Conservation (phyloP, 1,139 yeast genomes). For the Candida sanyaensis region DNA sequence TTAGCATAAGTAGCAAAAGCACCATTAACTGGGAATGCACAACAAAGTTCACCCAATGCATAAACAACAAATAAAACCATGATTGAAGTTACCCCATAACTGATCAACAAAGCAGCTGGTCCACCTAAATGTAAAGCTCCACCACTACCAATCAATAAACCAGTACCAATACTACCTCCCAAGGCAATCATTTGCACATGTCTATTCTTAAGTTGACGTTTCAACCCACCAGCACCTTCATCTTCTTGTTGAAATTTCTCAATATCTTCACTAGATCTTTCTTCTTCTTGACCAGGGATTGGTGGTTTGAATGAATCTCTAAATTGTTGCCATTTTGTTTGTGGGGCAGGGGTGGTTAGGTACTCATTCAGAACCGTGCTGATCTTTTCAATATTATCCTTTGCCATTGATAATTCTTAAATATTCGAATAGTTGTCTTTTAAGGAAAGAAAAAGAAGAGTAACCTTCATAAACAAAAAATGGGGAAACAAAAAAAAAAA, state of each 20-base stretch:
- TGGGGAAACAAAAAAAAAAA: not conserved
- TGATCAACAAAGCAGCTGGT: slow-evolving; percentile 74
- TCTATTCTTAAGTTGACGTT: slow-evolving; percentile 44
- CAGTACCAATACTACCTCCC: slow-evolving; percentile 70
- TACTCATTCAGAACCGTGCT: not conserved
- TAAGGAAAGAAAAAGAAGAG: not conserved
- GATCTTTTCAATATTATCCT: not conserved
- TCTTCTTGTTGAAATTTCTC: slow-evolving; percentile 20
- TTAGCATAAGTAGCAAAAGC: slow-evolving; percentile 75
- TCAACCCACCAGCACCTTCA: slow-evolving; percentile 38
- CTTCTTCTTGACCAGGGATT: not conserved
- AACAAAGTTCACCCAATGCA: slow-evolving; percentile 85
- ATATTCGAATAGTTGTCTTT: not conserved
- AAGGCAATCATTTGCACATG: slow-evolving; percentile 66
- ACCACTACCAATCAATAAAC: slow-evolving; percentile 76
- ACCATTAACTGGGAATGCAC: slow-evolving; percentile 77
- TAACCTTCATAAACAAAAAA: not conserved
- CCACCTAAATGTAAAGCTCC: slow-evolving; percentile 70
- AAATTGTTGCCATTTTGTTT: slow-evolving; percentile 21
- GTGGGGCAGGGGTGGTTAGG: not conserved
- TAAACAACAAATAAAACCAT: slow-evolving; percentile 76
- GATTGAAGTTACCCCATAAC: slow-evolving; percentile 67
- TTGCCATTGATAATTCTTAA: not conserved
- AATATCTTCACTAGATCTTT: not conserved
- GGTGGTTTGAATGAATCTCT: slow-evolving; percentile 43